phyloP scores from a whole-genome alignment of 2,329 filamentous ascomycete genomes.

The Cladophialophora bantiana region DNA sequence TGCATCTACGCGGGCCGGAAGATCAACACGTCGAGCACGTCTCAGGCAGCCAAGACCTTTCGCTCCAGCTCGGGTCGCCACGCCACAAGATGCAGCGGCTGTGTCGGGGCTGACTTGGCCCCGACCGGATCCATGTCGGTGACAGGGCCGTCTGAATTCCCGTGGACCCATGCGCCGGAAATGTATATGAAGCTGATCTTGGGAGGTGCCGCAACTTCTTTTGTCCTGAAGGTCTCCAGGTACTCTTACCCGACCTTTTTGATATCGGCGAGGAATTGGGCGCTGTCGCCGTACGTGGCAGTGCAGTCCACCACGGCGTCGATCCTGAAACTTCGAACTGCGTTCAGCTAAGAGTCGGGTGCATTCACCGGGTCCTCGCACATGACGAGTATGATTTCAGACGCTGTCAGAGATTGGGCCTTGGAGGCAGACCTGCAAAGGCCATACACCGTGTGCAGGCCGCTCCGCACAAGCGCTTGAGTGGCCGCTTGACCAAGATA shows the following conservation, averaged over 20 bases:
- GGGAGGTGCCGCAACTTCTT: not conserved
- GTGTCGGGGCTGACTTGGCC: not conserved
- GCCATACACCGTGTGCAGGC: constrained; percentile 5
- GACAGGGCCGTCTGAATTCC: not conserved
- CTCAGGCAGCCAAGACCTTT: not conserved
- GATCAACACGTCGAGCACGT: constrained; percentile 7
- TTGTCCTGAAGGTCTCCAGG: not conserved
- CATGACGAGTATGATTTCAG: not conserved
- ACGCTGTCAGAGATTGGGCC: not conserved
- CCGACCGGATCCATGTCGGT: constrained; percentile 2
- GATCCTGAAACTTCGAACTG: not conserved
- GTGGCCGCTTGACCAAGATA: constrained; percentile 2
- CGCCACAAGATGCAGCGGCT: not conserved
- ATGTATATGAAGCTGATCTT: not conserved
- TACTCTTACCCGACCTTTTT: not conserved
- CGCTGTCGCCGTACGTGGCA: constrained; percentile 5
- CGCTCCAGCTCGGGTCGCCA: constrained; percentile 12
- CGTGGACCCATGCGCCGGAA: constrained; percentile 4
- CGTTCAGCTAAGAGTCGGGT: not conserved
- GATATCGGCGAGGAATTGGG: not conserved
- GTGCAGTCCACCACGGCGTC: constrained; percentile 5
- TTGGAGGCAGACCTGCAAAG: not conserved
- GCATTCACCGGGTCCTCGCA: constrained; percentile 6
- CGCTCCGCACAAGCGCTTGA: not conserved
- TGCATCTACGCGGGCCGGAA: constrained; percentile 8